Percentiles rank a stretch among this genome's conserved stretches.
phyloP scores from a whole-genome alignment of 805 yeast genomes.

The Dipodascus albidus region DNA sequence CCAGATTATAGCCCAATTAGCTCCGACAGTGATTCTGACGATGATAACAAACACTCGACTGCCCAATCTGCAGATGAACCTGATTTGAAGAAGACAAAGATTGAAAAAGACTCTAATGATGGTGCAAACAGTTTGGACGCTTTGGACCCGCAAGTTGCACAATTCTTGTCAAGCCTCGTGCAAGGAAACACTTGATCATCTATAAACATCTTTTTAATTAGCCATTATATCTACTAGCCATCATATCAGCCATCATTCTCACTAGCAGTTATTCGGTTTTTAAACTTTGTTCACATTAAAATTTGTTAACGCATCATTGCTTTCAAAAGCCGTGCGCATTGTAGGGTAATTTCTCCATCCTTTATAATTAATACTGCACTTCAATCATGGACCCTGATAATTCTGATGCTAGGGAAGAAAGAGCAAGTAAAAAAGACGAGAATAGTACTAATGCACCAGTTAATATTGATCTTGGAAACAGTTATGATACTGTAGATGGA shows the following conservation, averaged over 20 bases:
- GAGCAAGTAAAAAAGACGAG: background rate
- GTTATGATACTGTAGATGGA: background rate
- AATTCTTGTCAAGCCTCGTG: constrained; percentile 38
- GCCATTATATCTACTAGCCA: background rate
- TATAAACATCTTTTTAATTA: background rate
- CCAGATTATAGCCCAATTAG: constrained; percentile 17
- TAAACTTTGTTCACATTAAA: too few species aligned
- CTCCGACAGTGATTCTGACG: constrained; percentile 34
- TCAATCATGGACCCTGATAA: background rate
- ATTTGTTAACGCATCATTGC: too few species aligned
- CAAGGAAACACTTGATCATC: constrained; percentile 15
- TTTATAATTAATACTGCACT: background rate
- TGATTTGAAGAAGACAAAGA: constrained; percentile 27
- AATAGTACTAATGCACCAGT: background rate
- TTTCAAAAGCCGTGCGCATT: too few species aligned
- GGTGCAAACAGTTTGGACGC: constrained; percentile 34
- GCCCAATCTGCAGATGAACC: constrained; percentile 29
- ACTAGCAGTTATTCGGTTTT: too few species aligned
- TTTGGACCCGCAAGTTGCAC: constrained; percentile 37
- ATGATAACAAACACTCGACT: constrained; percentile 33
- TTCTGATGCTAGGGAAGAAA: background rate
- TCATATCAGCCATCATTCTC: too few species aligned
- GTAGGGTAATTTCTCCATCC: background rate
- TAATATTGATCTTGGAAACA: background rate
- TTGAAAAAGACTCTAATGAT: background rate